Conservation (phyloP, 352 stramenopile genomes). For the Aphanomyces cochlioides region DNA sequence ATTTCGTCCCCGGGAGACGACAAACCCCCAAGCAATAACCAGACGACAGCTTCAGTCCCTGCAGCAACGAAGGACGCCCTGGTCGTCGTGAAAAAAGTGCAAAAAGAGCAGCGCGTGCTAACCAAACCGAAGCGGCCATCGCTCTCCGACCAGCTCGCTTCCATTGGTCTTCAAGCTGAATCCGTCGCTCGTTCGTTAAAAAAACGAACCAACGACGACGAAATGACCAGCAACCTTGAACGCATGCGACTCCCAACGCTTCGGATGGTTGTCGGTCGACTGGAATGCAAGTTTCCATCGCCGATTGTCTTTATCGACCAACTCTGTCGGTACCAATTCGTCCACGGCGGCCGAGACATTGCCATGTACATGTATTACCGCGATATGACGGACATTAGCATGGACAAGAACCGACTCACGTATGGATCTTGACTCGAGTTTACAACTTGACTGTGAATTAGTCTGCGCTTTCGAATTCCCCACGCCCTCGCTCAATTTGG, state of each 20-base stretch:
- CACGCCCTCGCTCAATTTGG: slow-evolving; percentile 10
- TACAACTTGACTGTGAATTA: not conserved
- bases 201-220: not conserved
- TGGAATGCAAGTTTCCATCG: slow-evolving; percentile 26
- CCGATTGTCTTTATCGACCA: not conserved
- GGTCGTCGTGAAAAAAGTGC: not conserved
- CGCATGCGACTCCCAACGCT: not conserved
- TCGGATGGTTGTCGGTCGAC: slow-evolving; percentile 1
- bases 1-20: not conserved
- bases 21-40: too few relatives aligned
- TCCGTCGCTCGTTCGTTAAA: not conserved
- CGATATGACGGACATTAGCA: slow-evolving; percentile 2
- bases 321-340: slow-evolving; percentile 5
- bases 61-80: too few relatives aligned
- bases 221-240: not conserved
- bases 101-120: not conserved
- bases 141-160: slow-evolving; percentile 11
- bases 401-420: not conserved
- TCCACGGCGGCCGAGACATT: slow-evolving; percentile 11
- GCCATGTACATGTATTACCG: slow-evolving; percentile 22
- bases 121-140: not conserved
- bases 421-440: not conserved
- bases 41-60: too few relatives aligned
- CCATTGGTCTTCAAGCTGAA: not conserved
- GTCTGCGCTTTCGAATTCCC: slow-evolving; percentile 7